Evolutionary conservation across 2,329 filamentous ascomycete genomes (phyloP).

Genomic region (Aspergillus pseudoterreus): DNA sequence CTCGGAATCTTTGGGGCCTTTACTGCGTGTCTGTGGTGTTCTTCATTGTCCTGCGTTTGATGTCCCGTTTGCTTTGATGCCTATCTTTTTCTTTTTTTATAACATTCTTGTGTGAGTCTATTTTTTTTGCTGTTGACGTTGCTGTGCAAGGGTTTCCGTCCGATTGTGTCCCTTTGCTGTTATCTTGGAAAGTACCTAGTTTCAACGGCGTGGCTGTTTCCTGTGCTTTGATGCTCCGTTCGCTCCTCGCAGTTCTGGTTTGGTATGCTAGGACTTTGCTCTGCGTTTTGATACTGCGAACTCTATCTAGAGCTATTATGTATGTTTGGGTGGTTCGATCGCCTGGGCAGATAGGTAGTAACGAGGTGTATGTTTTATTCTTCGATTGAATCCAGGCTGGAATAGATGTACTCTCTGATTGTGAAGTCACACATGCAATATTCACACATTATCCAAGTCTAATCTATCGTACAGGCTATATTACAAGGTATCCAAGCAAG

Average conservation of each 20-base stretch:
- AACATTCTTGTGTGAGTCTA: conserved; percentile 13
- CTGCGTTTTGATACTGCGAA: conserved; percentile 3
- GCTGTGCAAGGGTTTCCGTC: conserved; percentile 8
- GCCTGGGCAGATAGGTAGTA: no score
- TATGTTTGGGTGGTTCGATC: no score
- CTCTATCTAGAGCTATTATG: background rate
- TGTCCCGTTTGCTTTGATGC: conserved; percentile 16
- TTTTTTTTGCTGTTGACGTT: conserved; percentile 8
- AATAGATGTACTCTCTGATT: no score
- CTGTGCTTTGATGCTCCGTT: conserved; percentile 5
- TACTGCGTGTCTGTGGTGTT: conserved; percentile 26
- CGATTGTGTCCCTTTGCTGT: conserved; percentile 3
- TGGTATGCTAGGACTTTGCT: conserved; percentile 10
- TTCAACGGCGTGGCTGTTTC: conserved; percentile 23
- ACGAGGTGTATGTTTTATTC: no score
- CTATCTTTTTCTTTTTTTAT: conserved; percentile 20
- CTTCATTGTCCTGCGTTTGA: conserved; percentile 7
- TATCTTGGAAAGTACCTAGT: conserved; percentile 26
- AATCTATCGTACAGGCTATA: conserved; percentile 2
- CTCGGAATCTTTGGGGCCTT: conserved; percentile 38
- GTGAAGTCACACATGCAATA: no score
- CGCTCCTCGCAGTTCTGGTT: conserved; percentile 3
- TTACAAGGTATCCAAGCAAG: conserved; percentile 2
- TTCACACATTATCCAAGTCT: background rate
- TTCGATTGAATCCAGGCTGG: no score